Evolutionary conservation across 2,329 filamentous ascomycete species (phyloP), one percentile per base, ranked within the genome.

Genomic region (Ophiostoma pallidulum): DNA sequence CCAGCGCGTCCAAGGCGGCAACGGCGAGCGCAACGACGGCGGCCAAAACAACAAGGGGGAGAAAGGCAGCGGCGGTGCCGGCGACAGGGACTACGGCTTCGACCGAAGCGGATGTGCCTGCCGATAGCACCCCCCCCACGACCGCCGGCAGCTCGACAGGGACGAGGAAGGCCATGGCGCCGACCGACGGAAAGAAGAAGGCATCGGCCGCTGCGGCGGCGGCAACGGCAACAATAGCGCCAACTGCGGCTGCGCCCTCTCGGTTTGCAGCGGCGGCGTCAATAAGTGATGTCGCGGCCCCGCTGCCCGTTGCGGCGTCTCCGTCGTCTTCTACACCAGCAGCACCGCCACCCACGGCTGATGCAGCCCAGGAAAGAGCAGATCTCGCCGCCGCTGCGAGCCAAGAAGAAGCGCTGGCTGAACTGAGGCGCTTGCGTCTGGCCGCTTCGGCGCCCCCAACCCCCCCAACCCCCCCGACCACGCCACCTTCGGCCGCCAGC

Each of bases 341-440:
- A 18, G n/a, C 40, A 20, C 28, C 24, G 8, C 12, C 29, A 8
- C 13, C 40, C 8, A 6, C 29, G 16, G 3, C 38, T 4, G 13
- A 38, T 3, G 18, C 41, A 19, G n/a, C 39, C 3, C 12, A 29
- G 6, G 36, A 36, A 22, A 43, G 12, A n/a, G 32, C 28, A n/a
- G n/a, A n/a, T n/a, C n/a, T n/a, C 14, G 32, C 29, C 4, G 42
- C 39, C 4, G 36, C 40, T 12, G 45, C 22, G n/a, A 46, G 33
- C 41, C 51, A 53, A n/a, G 45, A 52, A 26, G 53, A 51, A 5
- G 50, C 50, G 2, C 41, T 55, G 44, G 48, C 51, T 14, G 53
- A 55, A 48, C 52, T 55, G 20, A 37, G 29, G 38, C 52, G 53
- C 1, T 41, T 55, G 36, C 51, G 51, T 4, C 35, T 42, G 29